Evolutionary conservation across 2,329 filamentous ascomycete species (phyloP).

Genomic region (Colletotrichum liaoningense): DNA sequence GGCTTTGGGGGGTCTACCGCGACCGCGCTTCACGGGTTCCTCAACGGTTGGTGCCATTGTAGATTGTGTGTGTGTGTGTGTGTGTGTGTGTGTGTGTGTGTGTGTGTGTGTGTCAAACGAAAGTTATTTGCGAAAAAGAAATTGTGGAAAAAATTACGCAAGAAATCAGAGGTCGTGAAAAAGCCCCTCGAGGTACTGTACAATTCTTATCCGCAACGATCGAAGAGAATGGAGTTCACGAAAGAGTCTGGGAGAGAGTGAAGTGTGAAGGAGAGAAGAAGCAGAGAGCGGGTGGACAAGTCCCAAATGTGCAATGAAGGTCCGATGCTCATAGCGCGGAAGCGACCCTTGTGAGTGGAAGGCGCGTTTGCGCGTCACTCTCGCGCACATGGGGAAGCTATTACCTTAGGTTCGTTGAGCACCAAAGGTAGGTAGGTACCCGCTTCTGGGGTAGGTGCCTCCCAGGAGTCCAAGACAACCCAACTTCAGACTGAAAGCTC

Average conservation of each 20-base stretch:
- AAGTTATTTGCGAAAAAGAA: neutral
- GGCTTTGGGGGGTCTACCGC: constrained; percentile 52
- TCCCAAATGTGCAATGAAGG: neutral
- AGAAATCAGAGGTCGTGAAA: neutral
- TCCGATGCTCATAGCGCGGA: neutral
- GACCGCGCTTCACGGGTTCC: constrained; percentile 47
- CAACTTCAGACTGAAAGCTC: neutral
- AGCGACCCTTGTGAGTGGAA: neutral
- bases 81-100: neutral
- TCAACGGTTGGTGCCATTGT: constrained; percentile 37
- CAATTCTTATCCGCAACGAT: neutral
- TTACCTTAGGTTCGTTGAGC: neutral
- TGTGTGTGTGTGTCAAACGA: neutral
- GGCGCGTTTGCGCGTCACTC: constrained; percentile 13
- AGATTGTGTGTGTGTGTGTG: neutral
- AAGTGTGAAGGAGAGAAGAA: neutral
- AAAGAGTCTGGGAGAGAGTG: neutral
- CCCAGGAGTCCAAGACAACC: neutral
- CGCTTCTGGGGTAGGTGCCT: neutral
- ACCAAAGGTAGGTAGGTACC: neutral
- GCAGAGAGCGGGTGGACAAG: neutral
- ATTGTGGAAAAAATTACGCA: constrained; percentile 1
- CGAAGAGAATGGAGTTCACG: neutral
- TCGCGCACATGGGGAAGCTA: neutral
- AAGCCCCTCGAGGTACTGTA: neutral